phyloP scores from a whole-genome alignment of 768 basidiomycete genomes.

The Suillus subaureus region DNA sequence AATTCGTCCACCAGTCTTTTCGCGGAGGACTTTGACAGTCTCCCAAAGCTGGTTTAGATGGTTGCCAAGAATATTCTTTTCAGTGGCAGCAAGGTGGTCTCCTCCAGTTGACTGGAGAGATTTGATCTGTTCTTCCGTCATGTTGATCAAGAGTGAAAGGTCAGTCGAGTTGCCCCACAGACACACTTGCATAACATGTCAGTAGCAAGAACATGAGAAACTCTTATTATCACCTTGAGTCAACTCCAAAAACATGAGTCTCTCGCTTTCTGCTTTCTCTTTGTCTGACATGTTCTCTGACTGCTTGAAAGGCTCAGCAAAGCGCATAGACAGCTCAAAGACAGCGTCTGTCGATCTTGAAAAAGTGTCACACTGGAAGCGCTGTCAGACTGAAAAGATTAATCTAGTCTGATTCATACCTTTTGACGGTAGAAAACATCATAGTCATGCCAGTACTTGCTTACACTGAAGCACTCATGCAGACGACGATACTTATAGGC shows the following conservation, averaged over 20 bases:
- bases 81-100: conserved; percentile 92
- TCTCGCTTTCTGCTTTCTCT: conserved; percentile 68
- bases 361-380: conserved; percentile 84
- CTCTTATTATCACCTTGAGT: conserved; percentile 68
- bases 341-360: conserved; percentile 90
- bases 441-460: conserved; percentile 87
- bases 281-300: conserved; percentile 51
- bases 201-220: conserved; percentile 7
- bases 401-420: conserved; percentile 36
- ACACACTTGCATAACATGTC: conserved; percentile 57
- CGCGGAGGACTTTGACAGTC: conserved; percentile 65
- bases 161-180: conserved; percentile 98
- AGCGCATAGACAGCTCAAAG: conserved; percentile 91
- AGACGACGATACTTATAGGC: conserved; percentile 92
- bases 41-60: conserved; percentile 74
- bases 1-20: conserved; percentile 72
- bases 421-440: conserved; percentile 97
- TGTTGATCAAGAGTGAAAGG: conserved; percentile 91
- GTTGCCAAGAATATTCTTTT: conserved; percentile 95
- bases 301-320: conserved; percentile 80
- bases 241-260: conserved; percentile 88
- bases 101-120: conserved; percentile 95
- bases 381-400: conserved; percentile 12
- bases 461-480: conserved; percentile 90
- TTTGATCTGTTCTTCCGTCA: conserved; percentile 98